These are phyloP conservation scores for Teratosphaeria pseudoeucalypti DNA, from an alignment of 2,329 filamentous ascomycete genomes.

Conservation along the genomic window DNA sequence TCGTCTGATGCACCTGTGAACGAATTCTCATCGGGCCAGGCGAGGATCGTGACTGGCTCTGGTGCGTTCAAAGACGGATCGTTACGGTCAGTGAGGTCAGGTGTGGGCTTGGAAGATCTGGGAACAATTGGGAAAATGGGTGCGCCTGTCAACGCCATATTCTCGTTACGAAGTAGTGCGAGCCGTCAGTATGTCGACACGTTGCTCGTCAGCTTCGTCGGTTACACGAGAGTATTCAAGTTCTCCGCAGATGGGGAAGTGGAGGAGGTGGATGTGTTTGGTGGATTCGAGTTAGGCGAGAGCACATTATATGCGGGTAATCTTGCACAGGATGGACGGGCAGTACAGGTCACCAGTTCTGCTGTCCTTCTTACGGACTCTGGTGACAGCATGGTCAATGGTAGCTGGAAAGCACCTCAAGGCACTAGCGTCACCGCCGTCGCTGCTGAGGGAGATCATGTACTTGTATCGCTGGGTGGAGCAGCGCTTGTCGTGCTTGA, in stretches of 20 bases:
- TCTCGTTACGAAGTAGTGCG: conserved; percentile 61
- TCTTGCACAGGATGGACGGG: conserved; percentile 42
- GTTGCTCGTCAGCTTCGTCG: conserved; percentile 68
- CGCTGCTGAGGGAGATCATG: conserved; percentile 59
- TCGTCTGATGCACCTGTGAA: conserved; percentile 70
- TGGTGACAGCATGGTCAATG: conserved; percentile 38
- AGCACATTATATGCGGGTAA: conserved; percentile 64
- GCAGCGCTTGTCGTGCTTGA: conserved; percentile 60
- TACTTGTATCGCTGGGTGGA: conserved; percentile 68
- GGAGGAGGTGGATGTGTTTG: conserved; percentile 72
- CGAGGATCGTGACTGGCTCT: conserved; percentile 83
- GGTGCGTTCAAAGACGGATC: conserved; percentile 84
- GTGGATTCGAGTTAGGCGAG: conserved; percentile 57
- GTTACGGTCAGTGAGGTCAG: conserved; percentile 80
- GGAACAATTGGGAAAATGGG: conserved; percentile 72
- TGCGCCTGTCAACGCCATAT: conserved; percentile 24
- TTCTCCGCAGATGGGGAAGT: conserved; percentile 66
- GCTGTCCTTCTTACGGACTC: conserved; percentile 53
- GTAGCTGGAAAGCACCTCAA: conserved; percentile 47
- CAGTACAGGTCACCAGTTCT: conserved; percentile 67
- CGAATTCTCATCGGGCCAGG: conserved; percentile 90
- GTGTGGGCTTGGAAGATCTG: conserved; percentile 76
- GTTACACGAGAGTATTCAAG: conserved; percentile 71
- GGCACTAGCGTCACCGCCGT: conserved; percentile 59
- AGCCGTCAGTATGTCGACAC: conserved; percentile 56